Evolutionary conservation across 768 basidiomycete species (phyloP), one percentile per base, ranked within the genome.

Genomic region (Lactarius hatsudake): DNA sequence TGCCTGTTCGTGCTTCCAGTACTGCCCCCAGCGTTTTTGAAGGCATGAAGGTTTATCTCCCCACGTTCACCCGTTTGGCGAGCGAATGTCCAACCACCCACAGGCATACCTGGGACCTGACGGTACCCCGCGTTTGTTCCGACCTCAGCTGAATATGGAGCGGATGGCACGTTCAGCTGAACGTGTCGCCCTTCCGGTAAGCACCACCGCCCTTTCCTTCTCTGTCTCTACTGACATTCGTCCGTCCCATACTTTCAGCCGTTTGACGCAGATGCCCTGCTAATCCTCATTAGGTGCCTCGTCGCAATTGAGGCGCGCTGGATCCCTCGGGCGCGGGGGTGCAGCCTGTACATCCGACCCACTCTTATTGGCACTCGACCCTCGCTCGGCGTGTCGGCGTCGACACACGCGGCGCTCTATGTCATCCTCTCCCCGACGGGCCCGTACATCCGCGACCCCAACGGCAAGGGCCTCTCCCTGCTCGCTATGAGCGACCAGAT

Each of bases 321-420:
- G 94, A 93, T 97, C 38, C 95, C 94, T 3, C 77, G 79, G 2
- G 76, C 80, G 15, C 81, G 85, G 2, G 94, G 90, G 17, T 86
- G 92, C 76, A 92, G 89, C 65, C 80, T 98, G 42, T 98, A 96
- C 80, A 84, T 97, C 71, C 88, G 95, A 56, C 90, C 93, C 28
- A 94, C 88, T 7, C 77, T 92, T 73, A 89, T 83, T 65, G 82
- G 79, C 26, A 82, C 81, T 1, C 76, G 80, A 10, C 65, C 79
- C 32, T 74, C 80, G 7, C 82, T 91, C 56, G 86, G 89, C 45
- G 89, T 96, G 5, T 81, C 81, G 38, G 88, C 94, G 3, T 92
- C 92, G 0, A 86, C 84, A 64, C 86, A 91, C 66, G 93, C 94
- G 0, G 80, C 91, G 45, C 85, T 98, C 43, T 98, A 93, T 77